Conservation (phyloP, 768 basidiomycete species). For the Dentipellis fragilis region DNA sequence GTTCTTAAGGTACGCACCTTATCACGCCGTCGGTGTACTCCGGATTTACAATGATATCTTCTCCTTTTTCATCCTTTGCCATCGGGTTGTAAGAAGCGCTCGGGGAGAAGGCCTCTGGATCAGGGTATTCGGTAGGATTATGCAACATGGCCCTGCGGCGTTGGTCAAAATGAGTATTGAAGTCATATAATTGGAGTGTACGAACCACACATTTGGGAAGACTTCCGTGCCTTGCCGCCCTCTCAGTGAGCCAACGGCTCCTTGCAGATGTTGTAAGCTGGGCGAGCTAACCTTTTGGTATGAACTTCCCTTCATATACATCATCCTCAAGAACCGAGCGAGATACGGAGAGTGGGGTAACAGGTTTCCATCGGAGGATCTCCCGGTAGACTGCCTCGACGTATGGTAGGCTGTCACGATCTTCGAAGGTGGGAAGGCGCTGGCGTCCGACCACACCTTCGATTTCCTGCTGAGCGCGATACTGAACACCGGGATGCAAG, state of each 20-base stretch:
- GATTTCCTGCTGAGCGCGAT: conserved; percentile 5
- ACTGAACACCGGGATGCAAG: conserved; percentile 5
- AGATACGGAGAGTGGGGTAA: neutral
- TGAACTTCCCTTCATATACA: neutral
- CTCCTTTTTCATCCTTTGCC: neutral
- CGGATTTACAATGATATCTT: neutral
- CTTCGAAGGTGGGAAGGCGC: conserved; percentile 4
- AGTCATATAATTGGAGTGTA: neutral
- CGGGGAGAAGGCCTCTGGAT: conserved; percentile 6
- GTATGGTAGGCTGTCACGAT: conserved; percentile 7
- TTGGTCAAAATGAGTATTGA: neutral
- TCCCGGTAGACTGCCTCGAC: conserved; percentile 8
- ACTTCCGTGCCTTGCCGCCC: neutral
- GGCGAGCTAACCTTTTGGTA: neutral
- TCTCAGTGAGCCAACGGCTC: neutral
- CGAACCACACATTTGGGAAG: neutral
- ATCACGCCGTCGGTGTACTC: neutral
- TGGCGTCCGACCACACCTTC: neutral
- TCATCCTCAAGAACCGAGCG: neutral
- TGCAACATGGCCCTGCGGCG: conserved; percentile 4
- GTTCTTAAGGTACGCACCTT: neutral
- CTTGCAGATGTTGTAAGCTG: too few species aligned
- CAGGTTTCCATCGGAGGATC: conserved; percentile 1
- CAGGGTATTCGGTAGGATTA: conserved; percentile 3
- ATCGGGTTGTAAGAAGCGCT: conserved; percentile 1